phyloP scores from a whole-genome alignment of 75 land plant species.

The Cryptomeria japonica region DNA sequence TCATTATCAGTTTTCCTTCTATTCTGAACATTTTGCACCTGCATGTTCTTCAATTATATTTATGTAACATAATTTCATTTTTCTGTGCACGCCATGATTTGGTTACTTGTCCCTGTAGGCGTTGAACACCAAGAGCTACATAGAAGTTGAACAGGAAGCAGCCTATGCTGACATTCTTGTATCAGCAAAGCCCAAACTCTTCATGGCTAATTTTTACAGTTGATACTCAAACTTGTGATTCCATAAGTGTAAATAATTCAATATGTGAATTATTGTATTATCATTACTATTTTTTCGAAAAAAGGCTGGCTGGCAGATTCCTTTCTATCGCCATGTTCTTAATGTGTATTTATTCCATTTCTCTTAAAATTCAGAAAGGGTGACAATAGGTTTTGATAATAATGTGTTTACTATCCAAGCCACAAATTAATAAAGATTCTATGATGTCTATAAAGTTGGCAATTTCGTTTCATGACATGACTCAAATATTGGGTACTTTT shows the following conservation, averaged over 20 bases:
- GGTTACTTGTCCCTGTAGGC: slow-evolving; percentile 16
- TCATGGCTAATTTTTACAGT: slow-evolving; percentile 28
- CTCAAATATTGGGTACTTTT: no score
- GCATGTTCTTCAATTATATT: no score
- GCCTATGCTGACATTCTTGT: slow-evolving; percentile 21
- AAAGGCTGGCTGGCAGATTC: not conserved
- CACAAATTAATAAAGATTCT: no score
- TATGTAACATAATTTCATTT: not conserved
- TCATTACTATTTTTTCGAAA: not conserved
- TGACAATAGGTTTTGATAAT: no score
- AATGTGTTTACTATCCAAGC: no score
- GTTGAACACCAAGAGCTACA: slow-evolving; percentile 40
- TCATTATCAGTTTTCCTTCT: not conserved
- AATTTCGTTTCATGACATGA: no score
- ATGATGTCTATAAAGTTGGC: no score
- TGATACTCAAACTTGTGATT: not conserved
- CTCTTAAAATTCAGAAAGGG: no score
- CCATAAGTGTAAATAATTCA: not conserved
- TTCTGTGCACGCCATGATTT: not conserved
- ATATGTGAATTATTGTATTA: not conserved
- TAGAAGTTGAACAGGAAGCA: slow-evolving; percentile 34
- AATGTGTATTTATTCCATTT: no score
- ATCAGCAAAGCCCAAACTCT: slow-evolving; percentile 25
- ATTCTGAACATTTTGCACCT: not conserved
- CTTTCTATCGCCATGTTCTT: not conserved